Percentiles rank a stretch among this genome's conserved stretches.
Evolutionary conservation across 495 filamentous ascomycete species (phyloP).

Genomic region (Mycothermus thermophilus): DNA sequence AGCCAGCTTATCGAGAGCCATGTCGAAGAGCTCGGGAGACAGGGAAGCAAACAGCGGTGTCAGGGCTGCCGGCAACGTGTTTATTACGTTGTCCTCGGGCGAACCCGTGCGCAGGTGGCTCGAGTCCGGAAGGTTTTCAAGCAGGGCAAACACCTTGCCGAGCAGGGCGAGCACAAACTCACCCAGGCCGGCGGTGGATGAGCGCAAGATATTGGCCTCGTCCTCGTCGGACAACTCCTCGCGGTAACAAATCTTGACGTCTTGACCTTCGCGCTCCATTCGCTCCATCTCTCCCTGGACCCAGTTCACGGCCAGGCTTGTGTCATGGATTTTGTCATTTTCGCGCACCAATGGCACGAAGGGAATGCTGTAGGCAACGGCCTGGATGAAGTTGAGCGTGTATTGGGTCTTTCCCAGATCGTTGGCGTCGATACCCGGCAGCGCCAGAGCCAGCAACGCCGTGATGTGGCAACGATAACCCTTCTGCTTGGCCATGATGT

Average conservation of each 20-base stretch:
- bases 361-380: slow-evolving; percentile 87
- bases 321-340: slow-evolving; percentile 53
- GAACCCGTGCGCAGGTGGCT: slow-evolving; percentile 74
- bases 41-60: slow-evolving; percentile 81
- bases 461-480: slow-evolving; percentile 93
- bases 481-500: slow-evolving; percentile 77
- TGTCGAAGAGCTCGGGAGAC: slow-evolving; percentile 87
- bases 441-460: slow-evolving; percentile 73
- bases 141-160: slow-evolving; percentile 83
- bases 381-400: slow-evolving; percentile 87
- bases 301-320: slow-evolving; percentile 80
- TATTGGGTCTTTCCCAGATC: slow-evolving; percentile 93
- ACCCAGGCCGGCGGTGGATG: slow-evolving; percentile 83
- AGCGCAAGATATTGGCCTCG: slow-evolving; percentile 84
- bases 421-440: slow-evolving; percentile 95
- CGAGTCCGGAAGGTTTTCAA: slow-evolving; percentile 91
- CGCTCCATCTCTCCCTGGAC: slow-evolving; percentile 83
- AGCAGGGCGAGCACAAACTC: slow-evolving; percentile 85
- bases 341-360: slow-evolving; percentile 69
- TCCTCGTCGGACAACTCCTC: slow-evolving; percentile 69
- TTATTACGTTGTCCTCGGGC: slow-evolving; percentile 94
- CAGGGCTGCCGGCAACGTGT: slow-evolving; percentile 83
- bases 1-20: slow-evolving; percentile 79
- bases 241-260: slow-evolving; percentile 73
- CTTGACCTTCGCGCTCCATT: slow-evolving; percentile 77